These are phyloP conservation scores for Hypoxylon trugodes DNA, from an alignment of 495 filamentous ascomycete species.

Conservation along the genomic window DNA sequence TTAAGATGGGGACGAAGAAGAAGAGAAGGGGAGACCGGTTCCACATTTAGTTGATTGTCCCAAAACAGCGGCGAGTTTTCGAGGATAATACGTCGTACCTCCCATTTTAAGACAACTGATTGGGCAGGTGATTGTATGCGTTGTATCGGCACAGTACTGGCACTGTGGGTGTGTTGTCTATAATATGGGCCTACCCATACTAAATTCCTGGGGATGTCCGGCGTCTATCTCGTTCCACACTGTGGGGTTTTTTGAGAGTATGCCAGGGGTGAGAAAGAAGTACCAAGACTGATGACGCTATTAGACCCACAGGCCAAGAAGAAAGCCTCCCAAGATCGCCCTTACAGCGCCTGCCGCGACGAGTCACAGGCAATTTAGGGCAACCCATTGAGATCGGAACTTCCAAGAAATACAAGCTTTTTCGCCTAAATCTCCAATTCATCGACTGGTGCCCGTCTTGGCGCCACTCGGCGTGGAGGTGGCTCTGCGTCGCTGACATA, in stretches of 20 bases:
- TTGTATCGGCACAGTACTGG: conserved; percentile 15
- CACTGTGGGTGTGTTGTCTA: conserved; percentile 10
- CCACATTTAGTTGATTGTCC: conserved; percentile 1
- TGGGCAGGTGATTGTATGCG: conserved; percentile 4
- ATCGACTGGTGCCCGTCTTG: conserved; percentile 14
- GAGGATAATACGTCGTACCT: not conserved
- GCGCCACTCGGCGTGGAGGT: conserved; percentile 21
- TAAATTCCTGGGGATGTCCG: conserved; percentile 1
- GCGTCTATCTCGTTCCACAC: conserved; percentile 4
- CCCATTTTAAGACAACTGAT: conserved; percentile 5
- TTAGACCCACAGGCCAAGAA: conserved; percentile 20
- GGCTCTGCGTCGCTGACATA: not conserved
- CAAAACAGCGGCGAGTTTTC: not conserved
- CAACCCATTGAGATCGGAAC: no score
- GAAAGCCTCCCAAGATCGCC: conserved; percentile 14
- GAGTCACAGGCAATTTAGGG: not conserved
- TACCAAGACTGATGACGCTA: conserved; percentile 24
- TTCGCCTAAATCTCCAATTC: conserved; percentile 8
- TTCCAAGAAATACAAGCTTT: conserved; percentile 39
- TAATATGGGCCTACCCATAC: conserved; percentile 3
- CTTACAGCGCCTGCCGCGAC: conserved; percentile 5
- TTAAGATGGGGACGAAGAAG: conserved; percentile 1
- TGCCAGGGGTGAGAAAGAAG: not conserved
- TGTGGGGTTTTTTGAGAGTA: conserved; percentile 10
- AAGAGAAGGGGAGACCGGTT: not conserved